Conservation (phyloP, 257 asterid genomes). For the Fraxinus americana region DNA sequence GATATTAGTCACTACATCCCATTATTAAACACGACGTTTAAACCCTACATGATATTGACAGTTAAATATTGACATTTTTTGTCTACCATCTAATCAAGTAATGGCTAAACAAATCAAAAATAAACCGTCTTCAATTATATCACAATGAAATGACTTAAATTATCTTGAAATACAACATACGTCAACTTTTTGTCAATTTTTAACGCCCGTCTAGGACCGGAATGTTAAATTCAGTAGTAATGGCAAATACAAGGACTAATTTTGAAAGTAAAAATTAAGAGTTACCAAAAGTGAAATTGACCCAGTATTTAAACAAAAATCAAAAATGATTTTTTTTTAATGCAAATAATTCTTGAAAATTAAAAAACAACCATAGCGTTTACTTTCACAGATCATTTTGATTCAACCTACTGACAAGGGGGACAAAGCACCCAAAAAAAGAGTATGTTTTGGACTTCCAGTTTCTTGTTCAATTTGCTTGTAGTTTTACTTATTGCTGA, state of each 20-base stretch:
- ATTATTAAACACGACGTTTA: no score
- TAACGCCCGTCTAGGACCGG: no score
- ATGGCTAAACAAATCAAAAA: no score
- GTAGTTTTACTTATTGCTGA: neutral
- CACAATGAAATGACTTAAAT: neutral
- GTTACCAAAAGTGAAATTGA: neutral
- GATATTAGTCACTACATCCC: neutral
- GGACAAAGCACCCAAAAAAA: neutral
- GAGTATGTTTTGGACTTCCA: constrained; percentile 31
- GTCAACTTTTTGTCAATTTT: neutral
- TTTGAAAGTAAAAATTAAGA: no score
- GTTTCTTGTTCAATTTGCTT: constrained; percentile 19
- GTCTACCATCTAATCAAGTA: neutral
- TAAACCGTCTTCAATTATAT: no score
- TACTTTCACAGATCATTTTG: neutral
- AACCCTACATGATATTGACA: no score
- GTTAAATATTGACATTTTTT: no score
- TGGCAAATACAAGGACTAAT: no score
- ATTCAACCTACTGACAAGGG: neutral
- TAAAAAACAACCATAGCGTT: neutral
- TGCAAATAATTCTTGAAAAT: neutral
- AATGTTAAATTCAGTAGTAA: no score
- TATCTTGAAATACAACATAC: neutral
- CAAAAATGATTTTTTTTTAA: neutral
- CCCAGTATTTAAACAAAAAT: neutral